Evolutionary conservation across 331 rosid species (phyloP), one percentile per base, ranked within the genome.

Genomic region (Quercus lobata): DNA sequence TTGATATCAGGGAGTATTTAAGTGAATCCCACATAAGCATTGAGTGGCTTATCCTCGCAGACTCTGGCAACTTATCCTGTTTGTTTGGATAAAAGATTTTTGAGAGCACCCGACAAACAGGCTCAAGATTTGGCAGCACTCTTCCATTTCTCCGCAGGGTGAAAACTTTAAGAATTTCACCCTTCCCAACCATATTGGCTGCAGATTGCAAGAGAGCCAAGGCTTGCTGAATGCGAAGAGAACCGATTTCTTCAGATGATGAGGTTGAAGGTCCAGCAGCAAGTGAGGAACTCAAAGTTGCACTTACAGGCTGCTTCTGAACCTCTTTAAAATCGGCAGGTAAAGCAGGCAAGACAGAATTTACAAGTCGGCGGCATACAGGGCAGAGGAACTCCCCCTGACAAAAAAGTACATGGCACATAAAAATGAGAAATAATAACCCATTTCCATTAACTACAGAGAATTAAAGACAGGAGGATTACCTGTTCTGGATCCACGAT

Each of bases 341-440:
- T 79, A 82, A 76, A 49, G 92, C 86, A 18, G 99, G 98, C 84
- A 96, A 76, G 79, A 90, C 91, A 80, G 97, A 90, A 87, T 96
- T 96, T 74, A 88, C 98, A 88, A 96, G 98, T 74, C 97, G 90
- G 27, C 99, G 97, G 69, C 99, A 96, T 65, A 93, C 97, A 30
- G 99, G 99, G 81, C 99, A 96, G 69, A 96, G 94, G 78, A 96
- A 92, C 81, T 96, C 99, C 52, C 99, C 99, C 99, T 96, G 84
- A 71, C 57, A 83, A 55, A 5, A 24, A 53, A 69, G 55, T 27
- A 76, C 15, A 75, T 15, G 74, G 74, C 57, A 22, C 71, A 81
- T 7, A 35, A 72, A 18, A 81, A 56, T 62, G 61, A 35, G 34
- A 57, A 79, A 75, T 25, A 52, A 72, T 29, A 18, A 46, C 56